Percentiles rank a stretch among this genome's conserved stretches.
phyloP scores from a whole-genome alignment of 331 rosid genomes.

The Stylosanthes scabra region DNA sequence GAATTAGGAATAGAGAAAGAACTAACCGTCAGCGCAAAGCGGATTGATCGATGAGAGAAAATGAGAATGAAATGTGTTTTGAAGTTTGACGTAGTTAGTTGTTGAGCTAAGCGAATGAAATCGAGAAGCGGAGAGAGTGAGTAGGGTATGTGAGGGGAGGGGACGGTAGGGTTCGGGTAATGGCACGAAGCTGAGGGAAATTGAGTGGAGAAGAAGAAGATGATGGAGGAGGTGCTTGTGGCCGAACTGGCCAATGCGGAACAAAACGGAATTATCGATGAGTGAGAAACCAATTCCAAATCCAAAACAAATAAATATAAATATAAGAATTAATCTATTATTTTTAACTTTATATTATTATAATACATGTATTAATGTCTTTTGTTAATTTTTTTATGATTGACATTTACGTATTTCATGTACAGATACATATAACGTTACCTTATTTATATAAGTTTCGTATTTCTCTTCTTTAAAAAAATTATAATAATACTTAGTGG shows the following conservation, averaged over 20 bases:
- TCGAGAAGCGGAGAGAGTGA: background rate
- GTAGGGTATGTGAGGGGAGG: constrained; percentile 5
- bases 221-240: constrained; percentile 7
- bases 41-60: constrained; percentile 34
- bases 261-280: constrained; percentile 48
- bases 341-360: no score
- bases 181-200: constrained; percentile 37
- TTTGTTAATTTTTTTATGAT: no score
- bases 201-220: constrained; percentile 24
- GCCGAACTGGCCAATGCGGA: constrained; percentile 41
- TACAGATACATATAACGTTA: no score
- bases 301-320: constrained; percentile 20
- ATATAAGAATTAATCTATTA: no score
- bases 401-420: no score
- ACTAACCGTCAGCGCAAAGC: constrained; percentile 55
- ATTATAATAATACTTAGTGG: no score
- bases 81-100: background rate
- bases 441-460: no score
- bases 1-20: background rate
- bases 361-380: no score
- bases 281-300: constrained; percentile 30
- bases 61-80: background rate
- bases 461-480: no score
- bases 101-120: constrained; percentile 1
- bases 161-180: no score